phyloP scores from a whole-genome alignment of 345 rosid species.

The Brassica carinata region DNA sequence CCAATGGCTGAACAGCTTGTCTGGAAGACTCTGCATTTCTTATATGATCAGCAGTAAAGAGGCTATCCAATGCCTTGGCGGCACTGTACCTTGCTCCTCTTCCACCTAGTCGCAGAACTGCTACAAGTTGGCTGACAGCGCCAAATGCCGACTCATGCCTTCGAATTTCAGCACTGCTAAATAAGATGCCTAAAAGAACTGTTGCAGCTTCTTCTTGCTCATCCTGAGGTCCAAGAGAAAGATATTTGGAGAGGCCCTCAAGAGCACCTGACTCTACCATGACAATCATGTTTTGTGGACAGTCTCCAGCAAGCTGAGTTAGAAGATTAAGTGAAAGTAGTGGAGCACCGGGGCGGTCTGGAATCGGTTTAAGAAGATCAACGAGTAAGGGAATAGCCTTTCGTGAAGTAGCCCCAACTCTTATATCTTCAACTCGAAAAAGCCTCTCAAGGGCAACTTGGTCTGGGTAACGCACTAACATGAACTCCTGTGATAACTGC shows the following conservation, averaged over 20 bases:
- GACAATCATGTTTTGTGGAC: constrained; percentile 80
- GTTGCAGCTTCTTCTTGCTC: constrained; percentile 99
- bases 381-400: constrained; percentile 97
- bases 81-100: constrained; percentile 96
- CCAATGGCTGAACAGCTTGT: constrained; percentile 98
- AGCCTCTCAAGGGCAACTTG: constrained; percentile 98
- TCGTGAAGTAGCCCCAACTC: constrained; percentile 96
- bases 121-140: constrained; percentile 93
- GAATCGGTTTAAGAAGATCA: constrained; percentile 98
- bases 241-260: constrained; percentile 93
- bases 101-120: constrained; percentile 96
- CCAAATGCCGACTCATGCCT: constrained; percentile 96
- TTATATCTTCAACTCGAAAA: constrained; percentile 98
- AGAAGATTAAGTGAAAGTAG: constrained; percentile 83
- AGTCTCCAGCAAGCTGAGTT: constrained; percentile 92
- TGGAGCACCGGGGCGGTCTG: constrained; percentile 99
- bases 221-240: constrained; percentile 98
- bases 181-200: constrained; percentile 83
- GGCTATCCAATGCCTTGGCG: constrained; percentile 94
- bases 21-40: constrained; percentile 93
- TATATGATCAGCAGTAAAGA: constrained; percentile 94
- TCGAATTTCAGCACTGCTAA: constrained; percentile 90
- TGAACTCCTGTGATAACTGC: constrained; percentile 81
- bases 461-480: constrained; percentile 82
- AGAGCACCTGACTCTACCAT: constrained; percentile 99